These are phyloP conservation scores for Acarospora socialis DNA, from an alignment of 2,329 filamentous ascomycete genomes.

Conservation along the genomic window DNA sequence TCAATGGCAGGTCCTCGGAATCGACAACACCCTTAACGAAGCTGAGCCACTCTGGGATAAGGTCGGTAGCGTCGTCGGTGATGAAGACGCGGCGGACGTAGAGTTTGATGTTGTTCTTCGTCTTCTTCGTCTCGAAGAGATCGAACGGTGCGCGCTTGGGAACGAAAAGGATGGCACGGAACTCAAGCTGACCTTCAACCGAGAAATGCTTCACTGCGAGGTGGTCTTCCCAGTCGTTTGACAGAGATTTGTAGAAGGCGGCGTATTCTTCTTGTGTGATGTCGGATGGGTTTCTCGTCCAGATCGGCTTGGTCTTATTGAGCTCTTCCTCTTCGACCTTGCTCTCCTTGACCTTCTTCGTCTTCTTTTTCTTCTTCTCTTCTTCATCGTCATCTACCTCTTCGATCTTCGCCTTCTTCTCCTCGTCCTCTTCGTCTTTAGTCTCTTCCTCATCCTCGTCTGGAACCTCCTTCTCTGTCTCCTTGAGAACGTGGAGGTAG, in stretches of 20 bases:
- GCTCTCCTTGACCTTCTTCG: slow-evolving; percentile 98
- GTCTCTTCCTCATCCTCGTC: slow-evolving; percentile 78
- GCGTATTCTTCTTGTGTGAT: slow-evolving; percentile 95
- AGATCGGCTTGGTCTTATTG: slow-evolving; percentile 99
- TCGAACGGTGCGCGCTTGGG: slow-evolving; percentile 99
- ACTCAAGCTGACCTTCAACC: slow-evolving; percentile 99
- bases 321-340: slow-evolving; percentile 98
- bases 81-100: slow-evolving; percentile 99
- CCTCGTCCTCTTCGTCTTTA: slow-evolving; percentile 56
- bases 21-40: slow-evolving; percentile 99
- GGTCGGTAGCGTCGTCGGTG: slow-evolving; percentile 96
- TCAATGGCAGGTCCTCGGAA: slow-evolving; percentile 97
- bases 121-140: slow-evolving; percentile 99
- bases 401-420: slow-evolving; percentile 91
- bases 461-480: slow-evolving; percentile 96
- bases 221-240: slow-evolving; percentile 99
- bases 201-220: slow-evolving; percentile 99
- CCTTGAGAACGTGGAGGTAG: slow-evolving; percentile 99
- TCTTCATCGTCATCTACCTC: slow-evolving; percentile 79
- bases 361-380: slow-evolving; percentile 88
- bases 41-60: slow-evolving; percentile 98
- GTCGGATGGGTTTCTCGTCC: slow-evolving; percentile 94
- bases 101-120: slow-evolving; percentile 99
- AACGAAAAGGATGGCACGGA: slow-evolving; percentile 98
- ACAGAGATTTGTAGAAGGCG: slow-evolving; percentile 99